These are phyloP conservation scores for Beta macrorhiza DNA, from an alignment of 179 eudicot genomes.

Conservation along the genomic window DNA sequence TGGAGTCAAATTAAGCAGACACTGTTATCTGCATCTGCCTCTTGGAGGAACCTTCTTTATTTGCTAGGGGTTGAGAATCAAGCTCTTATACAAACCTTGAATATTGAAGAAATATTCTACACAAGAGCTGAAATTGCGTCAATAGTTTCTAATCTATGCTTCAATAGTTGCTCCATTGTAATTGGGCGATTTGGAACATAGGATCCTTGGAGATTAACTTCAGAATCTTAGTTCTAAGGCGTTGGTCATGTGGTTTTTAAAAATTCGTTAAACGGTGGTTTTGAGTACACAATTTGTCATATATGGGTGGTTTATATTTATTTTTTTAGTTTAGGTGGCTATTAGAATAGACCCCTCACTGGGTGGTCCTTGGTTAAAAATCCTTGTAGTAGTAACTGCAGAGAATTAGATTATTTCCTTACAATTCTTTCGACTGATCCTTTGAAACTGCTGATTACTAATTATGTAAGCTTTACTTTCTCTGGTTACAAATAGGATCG, in stretches of 20 bases:
- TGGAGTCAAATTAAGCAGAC: neutral
- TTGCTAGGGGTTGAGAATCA: neutral
- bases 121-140: neutral
- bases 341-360: too few relatives aligned
- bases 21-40: neutral
- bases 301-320: too few relatives aligned
- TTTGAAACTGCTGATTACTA: neutral
- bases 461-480: slow-evolving; percentile 1
- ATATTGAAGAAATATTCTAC: neutral
- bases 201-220: neutral
- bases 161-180: neutral
- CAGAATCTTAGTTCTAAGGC: neutral
- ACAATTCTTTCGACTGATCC: neutral
- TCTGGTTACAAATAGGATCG: slow-evolving; percentile 18
- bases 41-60: neutral
- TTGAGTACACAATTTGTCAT: neutral
- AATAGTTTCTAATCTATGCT: neutral
- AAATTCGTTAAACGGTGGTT: neutral
- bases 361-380: too few relatives aligned
- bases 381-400: neutral
- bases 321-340: too few relatives aligned
- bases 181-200: neutral
- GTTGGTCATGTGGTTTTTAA: neutral
- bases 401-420: neutral
- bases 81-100: neutral